Evolutionary conservation across 2,329 filamentous ascomycete species (phyloP).

Genomic region (Pseudogymnoascus sp.): DNA sequence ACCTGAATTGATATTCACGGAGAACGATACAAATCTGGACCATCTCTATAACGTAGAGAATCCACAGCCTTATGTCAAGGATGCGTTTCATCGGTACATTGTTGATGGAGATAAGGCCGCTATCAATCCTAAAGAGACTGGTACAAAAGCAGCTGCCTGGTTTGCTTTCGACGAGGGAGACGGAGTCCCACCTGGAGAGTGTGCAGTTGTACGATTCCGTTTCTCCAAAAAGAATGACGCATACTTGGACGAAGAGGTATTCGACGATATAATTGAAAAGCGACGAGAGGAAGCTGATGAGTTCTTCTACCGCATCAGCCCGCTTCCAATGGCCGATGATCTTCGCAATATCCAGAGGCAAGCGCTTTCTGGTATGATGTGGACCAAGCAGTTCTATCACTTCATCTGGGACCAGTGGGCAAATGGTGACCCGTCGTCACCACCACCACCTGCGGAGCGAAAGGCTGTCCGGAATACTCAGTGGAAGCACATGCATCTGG

Average conservation of each 20-base stretch:
- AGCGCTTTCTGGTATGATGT: conserved; percentile 94
- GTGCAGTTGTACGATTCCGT: conserved; percentile 88
- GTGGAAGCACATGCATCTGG: conserved; percentile 92
- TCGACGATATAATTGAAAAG: conserved; percentile 83
- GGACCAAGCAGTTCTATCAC: conserved; percentile 95
- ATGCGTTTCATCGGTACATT: conserved; percentile 85
- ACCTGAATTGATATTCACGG: conserved; percentile 82
- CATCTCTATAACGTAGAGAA: conserved; percentile 71
- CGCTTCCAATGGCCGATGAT: conserved; percentile 87
- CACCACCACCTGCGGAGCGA: conserved; percentile 71
- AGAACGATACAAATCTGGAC: conserved; percentile 88
- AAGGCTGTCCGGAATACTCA: conserved; percentile 77
- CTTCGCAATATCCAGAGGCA: conserved; percentile 91
- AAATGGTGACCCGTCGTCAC: conserved; percentile 82
- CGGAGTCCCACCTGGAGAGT: conserved; percentile 82
- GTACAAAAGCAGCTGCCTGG: conserved; percentile 88
- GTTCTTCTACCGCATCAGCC: conserved; percentile 90
- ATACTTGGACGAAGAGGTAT: conserved; percentile 85
- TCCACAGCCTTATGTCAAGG: conserved; percentile 78
- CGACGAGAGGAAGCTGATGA: conserved; percentile 87
- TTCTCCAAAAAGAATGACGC: conserved; percentile 66
- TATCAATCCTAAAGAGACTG: conserved; percentile 69
- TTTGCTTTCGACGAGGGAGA: conserved; percentile 85
- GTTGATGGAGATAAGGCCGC: conserved; percentile 72
- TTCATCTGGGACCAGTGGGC: conserved; percentile 99